Conservation (phyloP, 306 rosid species). For the Neltuma alba region DNA sequence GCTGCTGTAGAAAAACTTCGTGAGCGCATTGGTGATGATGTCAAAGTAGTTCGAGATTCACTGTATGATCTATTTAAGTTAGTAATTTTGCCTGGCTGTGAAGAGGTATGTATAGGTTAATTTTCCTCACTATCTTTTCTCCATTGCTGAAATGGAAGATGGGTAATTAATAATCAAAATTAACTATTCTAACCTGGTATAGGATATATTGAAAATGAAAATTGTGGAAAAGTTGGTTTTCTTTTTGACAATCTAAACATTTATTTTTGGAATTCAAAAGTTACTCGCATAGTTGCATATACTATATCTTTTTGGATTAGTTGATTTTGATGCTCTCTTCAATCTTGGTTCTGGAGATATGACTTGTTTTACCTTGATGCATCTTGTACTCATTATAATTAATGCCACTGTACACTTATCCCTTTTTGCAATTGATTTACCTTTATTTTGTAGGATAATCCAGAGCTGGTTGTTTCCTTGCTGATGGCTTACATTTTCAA, state of each 20-base stretch:
- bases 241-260: background rate
- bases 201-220: background rate
- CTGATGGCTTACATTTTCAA: conserved; percentile 79
- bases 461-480: conserved; percentile 65
- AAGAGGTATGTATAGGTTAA: conserved; percentile 57
- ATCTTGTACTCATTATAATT: conserved; percentile 6
- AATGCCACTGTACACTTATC: conserved; percentile 17
- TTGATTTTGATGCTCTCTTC: background rate
- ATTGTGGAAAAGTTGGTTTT: background rate
- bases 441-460: conserved; percentile 65
- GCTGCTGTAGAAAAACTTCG: conserved; percentile 76
- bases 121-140: conserved; percentile 13
- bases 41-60: conserved; percentile 69
- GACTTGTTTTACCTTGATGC: conserved; percentile 12
- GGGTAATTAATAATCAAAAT: background rate
- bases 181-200: background rate
- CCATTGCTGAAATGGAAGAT: background rate
- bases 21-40: conserved; percentile 81
- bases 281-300: background rate
- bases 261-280: background rate
- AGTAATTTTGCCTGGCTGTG: conserved; percentile 74
- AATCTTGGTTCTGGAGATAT: conserved; percentile 18
- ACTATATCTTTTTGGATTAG: background rate
- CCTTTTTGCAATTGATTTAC: background rate
- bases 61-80: conserved; percentile 70